Base-by-base conservation (phyloP, 768 basidiomycete species). In the Auriscalpium vulgare region DNA sequence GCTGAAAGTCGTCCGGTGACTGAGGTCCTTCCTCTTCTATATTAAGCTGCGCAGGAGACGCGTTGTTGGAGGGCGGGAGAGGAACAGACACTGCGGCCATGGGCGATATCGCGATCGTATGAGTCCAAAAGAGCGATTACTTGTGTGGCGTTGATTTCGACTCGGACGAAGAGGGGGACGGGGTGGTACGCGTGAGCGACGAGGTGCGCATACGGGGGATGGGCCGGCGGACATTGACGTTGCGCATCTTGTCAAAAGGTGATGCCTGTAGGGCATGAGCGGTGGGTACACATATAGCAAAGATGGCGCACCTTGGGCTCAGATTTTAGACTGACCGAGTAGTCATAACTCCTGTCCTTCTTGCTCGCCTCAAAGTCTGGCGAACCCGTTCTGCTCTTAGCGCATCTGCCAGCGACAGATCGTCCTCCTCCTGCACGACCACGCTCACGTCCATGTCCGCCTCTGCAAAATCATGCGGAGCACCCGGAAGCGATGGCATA, bases 231-330 rank as follows among this genome's bases (percentile, higher is more conserved):
- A n/a, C n/a, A n/a, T n/a, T n/a, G n/a, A n/a, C n/a, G n/a, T n/a
- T n/a, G n/a, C n/a, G n/a, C n/a, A 77, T 83, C 58, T 79, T 84
- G 58, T 83, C 77, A 44, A 77, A 74, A 11, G 84, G 82, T 11
- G 85, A 85, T 11, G 74, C 69, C 85, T 88, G 37, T 55, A 3
- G 8, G 17, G 1, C n/a, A 2, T 29, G 54, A 53, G 37, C 45
- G n/a, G 19, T 16, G 45, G 48, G n/a, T 34, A 14, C 56, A 17
- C 10, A 37, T 47, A 56, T 37, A 23, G 37, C n/a, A 51, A 50
- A 17, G n/a, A 40, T 46, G 51, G 35, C 47, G 45, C 46, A 81
- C 86, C 73, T 82, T 79, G 46, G 79, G 73, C 59, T 87, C 85
- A n/a, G n/a, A n/a, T n/a, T n/a, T n/a, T n/a, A n/a, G n/a, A n/a